Conservation (phyloP, 352 stramenopile genomes). For the Globisporangium lucens region DNA sequence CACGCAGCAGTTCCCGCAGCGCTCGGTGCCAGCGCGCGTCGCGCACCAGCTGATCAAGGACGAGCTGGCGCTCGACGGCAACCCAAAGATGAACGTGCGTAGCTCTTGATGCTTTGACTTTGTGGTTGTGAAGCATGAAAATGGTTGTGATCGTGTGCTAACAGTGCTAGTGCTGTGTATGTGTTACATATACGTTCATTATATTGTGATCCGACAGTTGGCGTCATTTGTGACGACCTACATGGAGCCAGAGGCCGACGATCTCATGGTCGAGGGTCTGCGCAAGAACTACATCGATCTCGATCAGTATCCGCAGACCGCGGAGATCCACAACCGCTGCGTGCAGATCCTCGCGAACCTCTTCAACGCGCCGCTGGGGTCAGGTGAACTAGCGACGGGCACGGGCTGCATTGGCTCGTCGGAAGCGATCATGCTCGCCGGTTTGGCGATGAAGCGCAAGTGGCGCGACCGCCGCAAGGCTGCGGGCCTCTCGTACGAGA, state of each 20-base stretch:
- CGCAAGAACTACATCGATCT: conserved; percentile 93
- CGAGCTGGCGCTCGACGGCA: conserved; percentile 86
- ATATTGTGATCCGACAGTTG: conserved; percentile 28
- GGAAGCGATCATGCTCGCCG: conserved; percentile 90
- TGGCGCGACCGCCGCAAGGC: conserved; percentile 87
- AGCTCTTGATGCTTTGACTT: too few species aligned
- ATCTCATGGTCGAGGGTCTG: conserved; percentile 87
- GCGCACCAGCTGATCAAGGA: conserved; percentile 89
- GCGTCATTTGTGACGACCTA: conserved; percentile 91
- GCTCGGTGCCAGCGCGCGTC: conserved; percentile 71
- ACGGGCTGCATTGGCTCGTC: conserved; percentile 91
- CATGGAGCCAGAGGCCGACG: conserved; percentile 89
- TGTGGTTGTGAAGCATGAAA: background rate
- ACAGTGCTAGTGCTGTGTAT: background rate
- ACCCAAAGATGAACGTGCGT: conserved; percentile 87
- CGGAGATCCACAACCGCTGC: conserved; percentile 91
- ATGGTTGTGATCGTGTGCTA: background rate
- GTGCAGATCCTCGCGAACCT: conserved; percentile 92
- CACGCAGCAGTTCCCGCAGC: conserved; percentile 55
- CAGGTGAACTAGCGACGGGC: conserved; percentile 60
- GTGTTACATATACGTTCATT: too few species aligned
- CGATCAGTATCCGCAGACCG: conserved; percentile 91
- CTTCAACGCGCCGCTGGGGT: conserved; percentile 75
- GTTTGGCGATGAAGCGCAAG: conserved; percentile 89
- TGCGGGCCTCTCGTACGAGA: conserved; percentile 73